phyloP scores from a whole-genome alignment of 768 basidiomycete genomes.

The Rickenella mellea region DNA sequence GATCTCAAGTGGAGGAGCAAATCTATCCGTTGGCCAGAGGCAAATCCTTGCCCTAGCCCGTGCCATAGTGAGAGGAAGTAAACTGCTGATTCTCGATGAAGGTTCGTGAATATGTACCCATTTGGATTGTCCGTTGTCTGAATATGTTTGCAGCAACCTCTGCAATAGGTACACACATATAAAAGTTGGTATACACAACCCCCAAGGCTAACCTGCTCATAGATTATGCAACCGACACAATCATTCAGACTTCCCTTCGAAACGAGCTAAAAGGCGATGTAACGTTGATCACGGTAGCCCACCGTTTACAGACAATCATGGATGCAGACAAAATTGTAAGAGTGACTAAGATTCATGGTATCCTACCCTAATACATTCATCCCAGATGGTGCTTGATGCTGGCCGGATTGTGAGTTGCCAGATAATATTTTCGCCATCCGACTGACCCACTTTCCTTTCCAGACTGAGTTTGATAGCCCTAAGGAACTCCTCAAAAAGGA shows the following conservation, averaged over 20 bases:
- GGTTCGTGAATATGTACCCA: constrained; percentile 16
- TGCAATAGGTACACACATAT: constrained; percentile 25
- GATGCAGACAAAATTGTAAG: constrained; percentile 51
- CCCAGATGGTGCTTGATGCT: constrained; percentile 33
- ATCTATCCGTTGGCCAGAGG: constrained; percentile 49
- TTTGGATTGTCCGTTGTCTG: not conserved
- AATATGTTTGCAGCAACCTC: constrained; percentile 28
- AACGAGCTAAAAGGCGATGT: constrained; percentile 30
- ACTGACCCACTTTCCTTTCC: not conserved
- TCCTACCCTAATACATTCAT: not conserved
- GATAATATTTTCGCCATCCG: not conserved
- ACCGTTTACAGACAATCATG: constrained; percentile 49
- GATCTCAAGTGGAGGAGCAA: constrained; percentile 34
- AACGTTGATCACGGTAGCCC: constrained; percentile 51
- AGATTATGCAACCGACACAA: constrained; percentile 49
- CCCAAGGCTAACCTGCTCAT: not conserved
- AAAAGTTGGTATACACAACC: not conserved
- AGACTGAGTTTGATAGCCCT: constrained; percentile 46
- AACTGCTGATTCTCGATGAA: constrained; percentile 51
- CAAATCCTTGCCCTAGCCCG: constrained; percentile 53
- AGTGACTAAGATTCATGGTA: constrained; percentile 2
- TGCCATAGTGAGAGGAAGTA: constrained; percentile 48
- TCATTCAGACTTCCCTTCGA: constrained; percentile 49
- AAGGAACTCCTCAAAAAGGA: constrained; percentile 39
- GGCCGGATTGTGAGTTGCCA: constrained; percentile 25